Conservation (phyloP, 2,329 filamentous ascomycete genomes). For the Colletotrichum liriopes region DNA sequence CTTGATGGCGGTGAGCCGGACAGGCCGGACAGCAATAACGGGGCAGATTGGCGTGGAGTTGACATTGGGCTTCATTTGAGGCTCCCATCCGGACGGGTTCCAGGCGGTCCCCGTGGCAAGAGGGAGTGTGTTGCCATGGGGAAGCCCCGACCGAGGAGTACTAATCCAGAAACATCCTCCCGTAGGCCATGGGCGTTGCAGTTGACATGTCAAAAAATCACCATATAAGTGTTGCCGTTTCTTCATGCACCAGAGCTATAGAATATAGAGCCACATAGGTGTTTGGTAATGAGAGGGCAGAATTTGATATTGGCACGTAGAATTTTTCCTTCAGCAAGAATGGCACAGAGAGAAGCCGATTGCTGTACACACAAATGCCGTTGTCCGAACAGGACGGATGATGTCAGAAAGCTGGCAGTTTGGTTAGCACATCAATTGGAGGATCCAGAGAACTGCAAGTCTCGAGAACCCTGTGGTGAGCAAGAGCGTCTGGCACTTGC, state of each 20-base stretch:
- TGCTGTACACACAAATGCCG: conserved; percentile 75
- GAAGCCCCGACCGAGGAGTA: neutral
- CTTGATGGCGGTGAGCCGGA: conserved; percentile 32
- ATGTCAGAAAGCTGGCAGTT: too few relatives aligned
- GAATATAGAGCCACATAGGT: conserved; percentile 56
- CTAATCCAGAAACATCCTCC: neutral
- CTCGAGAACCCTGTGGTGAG: neutral
- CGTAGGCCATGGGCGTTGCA: neutral
- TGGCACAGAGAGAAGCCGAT: conserved; percentile 66
- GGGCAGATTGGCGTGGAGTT: conserved; percentile 26
- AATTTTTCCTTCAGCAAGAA: conserved; percentile 70
- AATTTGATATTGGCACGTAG: conserved; percentile 69
- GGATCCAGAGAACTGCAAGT: neutral
- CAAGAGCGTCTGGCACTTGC: conserved; percentile 10
- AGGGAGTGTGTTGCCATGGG: neutral
- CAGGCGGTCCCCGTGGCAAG: conserved; percentile 1
- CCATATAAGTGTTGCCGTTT: conserved; percentile 61
- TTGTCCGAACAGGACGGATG: conserved; percentile 22
- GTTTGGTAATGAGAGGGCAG: conserved; percentile 72
- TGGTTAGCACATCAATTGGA: neutral
- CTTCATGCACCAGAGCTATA: conserved; percentile 68
- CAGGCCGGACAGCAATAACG: conserved; percentile 17
- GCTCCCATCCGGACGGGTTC: neutral
- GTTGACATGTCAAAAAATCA: too few relatives aligned
- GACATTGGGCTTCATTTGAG: conserved; percentile 16